A percentile compares a stretch with the other conserved stretches of the same genome.
Evolutionary conservation across 495 filamentous ascomycete genomes (phyloP).

Genomic region (Penicillium riverlandense): DNA sequence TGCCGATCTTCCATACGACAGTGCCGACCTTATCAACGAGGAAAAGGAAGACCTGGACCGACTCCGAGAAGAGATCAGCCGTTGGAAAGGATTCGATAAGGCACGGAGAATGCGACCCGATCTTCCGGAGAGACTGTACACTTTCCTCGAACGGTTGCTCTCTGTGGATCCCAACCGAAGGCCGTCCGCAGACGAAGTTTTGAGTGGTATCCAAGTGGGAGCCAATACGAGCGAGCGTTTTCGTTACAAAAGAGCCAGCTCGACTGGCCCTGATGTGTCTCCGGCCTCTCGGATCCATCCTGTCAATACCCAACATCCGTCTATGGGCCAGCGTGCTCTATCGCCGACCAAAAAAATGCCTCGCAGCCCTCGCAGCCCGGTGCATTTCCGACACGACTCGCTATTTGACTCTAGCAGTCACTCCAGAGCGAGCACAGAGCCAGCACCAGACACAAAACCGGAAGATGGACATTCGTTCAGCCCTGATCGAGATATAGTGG

Average conservation of each 20-base stretch:
- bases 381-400: slow-evolving; percentile 23
- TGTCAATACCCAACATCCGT: slow-evolving; percentile 38
- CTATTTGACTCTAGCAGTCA: slow-evolving; percentile 19
- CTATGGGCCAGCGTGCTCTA: slow-evolving; percentile 19
- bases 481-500: slow-evolving; percentile 30
- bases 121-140: slow-evolving; percentile 80
- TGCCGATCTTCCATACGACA: slow-evolving; percentile 74
- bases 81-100: slow-evolving; percentile 82
- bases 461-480: slow-evolving; percentile 16
- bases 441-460: slow-evolving; percentile 7
- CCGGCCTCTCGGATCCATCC: slow-evolving; percentile 53
- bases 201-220: slow-evolving; percentile 73
- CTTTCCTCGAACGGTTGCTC: slow-evolving; percentile 71
- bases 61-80: slow-evolving; percentile 77
- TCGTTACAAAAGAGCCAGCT: slow-evolving; percentile 38
- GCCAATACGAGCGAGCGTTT: slow-evolving; percentile 49
- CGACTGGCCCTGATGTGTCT: slow-evolving; percentile 41
- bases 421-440: slow-evolving; percentile 11
- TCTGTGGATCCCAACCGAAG: slow-evolving; percentile 69
- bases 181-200: slow-evolving; percentile 80
- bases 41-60: slow-evolving; percentile 86
- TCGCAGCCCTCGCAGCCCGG: slow-evolving; percentile 13
- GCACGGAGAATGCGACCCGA: slow-evolving; percentile 66
- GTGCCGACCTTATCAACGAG: slow-evolving; percentile 78
- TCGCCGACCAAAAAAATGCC: slow-evolving; percentile 25